A percentile compares a stretch with the other conserved stretches of the same genome.
These are phyloP conservation scores for Penicillium glabrum DNA, from an alignment of 2,329 filamentous ascomycete genomes.

Conservation along the genomic window DNA sequence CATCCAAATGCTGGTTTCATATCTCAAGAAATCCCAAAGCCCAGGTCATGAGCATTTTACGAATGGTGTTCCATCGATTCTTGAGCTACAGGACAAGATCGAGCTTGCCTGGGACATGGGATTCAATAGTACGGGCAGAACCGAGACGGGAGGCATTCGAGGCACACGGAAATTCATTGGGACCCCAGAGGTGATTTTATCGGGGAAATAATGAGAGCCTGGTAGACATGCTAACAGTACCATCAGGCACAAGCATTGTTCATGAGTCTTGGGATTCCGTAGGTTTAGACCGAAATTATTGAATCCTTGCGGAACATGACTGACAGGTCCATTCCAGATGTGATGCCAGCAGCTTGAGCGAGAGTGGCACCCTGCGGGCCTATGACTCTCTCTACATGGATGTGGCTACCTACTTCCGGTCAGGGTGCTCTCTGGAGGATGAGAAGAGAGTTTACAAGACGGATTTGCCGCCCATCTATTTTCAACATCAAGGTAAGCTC, in stretches of 20 bases:
- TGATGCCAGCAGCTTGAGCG: constrained; percentile 60
- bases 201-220: neutral
- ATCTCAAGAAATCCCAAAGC: constrained; percentile 62
- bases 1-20: constrained; percentile 86
- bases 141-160: constrained; percentile 82
- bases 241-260: constrained; percentile 75
- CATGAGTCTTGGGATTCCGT: constrained; percentile 66
- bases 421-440: constrained; percentile 48
- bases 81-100: constrained; percentile 81
- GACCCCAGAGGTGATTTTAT: constrained; percentile 70
- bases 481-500: constrained; percentile 71
- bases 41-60: constrained; percentile 62
- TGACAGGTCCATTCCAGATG: constrained; percentile 40
- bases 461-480: constrained; percentile 77
- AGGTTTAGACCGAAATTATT: constrained; percentile 28
- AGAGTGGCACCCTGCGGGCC: constrained; percentile 47
- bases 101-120: constrained; percentile 85
- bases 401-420: constrained; percentile 73
- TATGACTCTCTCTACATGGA: constrained; percentile 62
- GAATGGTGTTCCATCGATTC: constrained; percentile 68
- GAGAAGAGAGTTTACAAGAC: constrained; percentile 68
- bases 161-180: constrained; percentile 96
- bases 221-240: constrained; percentile 6
- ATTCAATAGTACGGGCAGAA: constrained; percentile 70
- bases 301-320: neutral